Conservation (phyloP, 345 rosid genomes). For the Arabis alpina region DNA sequence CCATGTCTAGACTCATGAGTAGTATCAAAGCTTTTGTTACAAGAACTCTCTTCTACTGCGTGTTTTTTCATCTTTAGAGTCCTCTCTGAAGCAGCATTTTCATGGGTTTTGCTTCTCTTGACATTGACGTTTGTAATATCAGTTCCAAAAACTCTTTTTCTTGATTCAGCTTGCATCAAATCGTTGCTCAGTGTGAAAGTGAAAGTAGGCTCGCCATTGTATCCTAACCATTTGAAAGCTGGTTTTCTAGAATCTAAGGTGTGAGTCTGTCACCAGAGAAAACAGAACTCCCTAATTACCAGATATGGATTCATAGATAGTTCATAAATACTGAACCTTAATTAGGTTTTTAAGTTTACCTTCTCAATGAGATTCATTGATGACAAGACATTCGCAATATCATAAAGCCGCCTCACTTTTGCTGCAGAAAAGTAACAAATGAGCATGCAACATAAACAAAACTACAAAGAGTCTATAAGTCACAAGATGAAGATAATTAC, state of each 20-base stretch:
- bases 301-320: not conserved
- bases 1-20: constrained; percentile 45
- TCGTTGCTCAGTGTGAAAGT: constrained; percentile 45
- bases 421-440: constrained; percentile 51
- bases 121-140: constrained; percentile 63
- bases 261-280: constrained; percentile 64
- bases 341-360: constrained; percentile 45
- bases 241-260: constrained; percentile 74
- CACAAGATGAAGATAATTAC: constrained; percentile 44
- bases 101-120: constrained; percentile 54
- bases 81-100: constrained; percentile 35
- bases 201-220: constrained; percentile 50
- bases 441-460: too few relatives aligned
- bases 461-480: not conserved
- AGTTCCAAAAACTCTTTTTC: constrained; percentile 75
- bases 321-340: not conserved
- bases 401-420: constrained; percentile 89
- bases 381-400: constrained; percentile 85
- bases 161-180: constrained; percentile 46
- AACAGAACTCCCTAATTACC: constrained; percentile 2
- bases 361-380: constrained; percentile 89
- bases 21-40: constrained; percentile 43
- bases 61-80: constrained; percentile 44
- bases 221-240: constrained; percentile 90
- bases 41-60: constrained; percentile 45